phyloP scores from a whole-genome alignment of 2,329 filamentous ascomycete species.

The Ophiobolus disseminans region DNA sequence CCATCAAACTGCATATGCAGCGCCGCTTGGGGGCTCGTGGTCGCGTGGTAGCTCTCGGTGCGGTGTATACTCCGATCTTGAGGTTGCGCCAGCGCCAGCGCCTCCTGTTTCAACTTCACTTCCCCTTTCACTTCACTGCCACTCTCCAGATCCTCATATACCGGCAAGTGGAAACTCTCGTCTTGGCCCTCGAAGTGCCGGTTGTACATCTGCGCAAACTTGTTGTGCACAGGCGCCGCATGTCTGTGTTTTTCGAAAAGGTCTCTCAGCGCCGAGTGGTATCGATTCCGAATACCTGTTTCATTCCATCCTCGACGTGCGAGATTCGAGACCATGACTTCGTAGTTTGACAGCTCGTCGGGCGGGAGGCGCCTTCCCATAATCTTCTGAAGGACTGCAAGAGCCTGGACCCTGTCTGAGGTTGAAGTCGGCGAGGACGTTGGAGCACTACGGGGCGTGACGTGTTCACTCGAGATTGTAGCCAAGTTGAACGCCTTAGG shows the following conservation, averaged over 20 bases:
- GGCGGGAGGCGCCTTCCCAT: not conserved
- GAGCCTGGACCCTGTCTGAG: too few relatives aligned
- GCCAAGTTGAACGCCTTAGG: too few relatives aligned
- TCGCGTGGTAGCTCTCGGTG: too few relatives aligned
- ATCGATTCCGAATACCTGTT: not conserved
- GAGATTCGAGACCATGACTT: not conserved
- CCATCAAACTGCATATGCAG: too few relatives aligned
- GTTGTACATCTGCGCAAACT: constrained; percentile 1
- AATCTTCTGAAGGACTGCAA: not conserved
- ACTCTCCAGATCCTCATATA: not conserved
- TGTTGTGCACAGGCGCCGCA: not conserved
- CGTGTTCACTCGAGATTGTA: too few relatives aligned
- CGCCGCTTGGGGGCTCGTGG: too few relatives aligned
- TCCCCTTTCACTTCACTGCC: not conserved
- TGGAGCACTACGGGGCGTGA: too few relatives aligned
- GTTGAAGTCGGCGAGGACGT: too few relatives aligned
- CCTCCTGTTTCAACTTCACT: not conserved
- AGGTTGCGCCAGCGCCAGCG: too few relatives aligned
- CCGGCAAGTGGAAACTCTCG: not conserved
- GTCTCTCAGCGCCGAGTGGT: not conserved
- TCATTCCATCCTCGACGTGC: not conserved
- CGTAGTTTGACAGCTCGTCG: not conserved
- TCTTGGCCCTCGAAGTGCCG: not conserved
- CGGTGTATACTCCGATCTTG: too few relatives aligned
- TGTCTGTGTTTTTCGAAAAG: not conserved